Evolutionary conservation across 495 filamentous ascomycete species (phyloP).

Genomic region (Friedmanniomyces simplex): DNA sequence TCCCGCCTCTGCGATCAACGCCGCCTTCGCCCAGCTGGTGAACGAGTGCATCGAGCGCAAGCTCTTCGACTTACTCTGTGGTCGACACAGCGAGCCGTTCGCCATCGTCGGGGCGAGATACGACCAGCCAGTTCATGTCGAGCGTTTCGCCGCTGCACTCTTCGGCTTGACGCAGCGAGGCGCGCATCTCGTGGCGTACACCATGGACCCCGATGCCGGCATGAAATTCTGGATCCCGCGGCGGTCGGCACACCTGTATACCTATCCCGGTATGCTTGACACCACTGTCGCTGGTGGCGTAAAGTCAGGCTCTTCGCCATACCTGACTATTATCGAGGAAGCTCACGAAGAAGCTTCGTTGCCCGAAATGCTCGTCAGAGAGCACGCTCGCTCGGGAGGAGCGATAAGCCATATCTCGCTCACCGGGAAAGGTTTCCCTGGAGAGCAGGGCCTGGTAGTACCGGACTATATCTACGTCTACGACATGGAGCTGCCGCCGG

Average conservation of each 20-base stretch:
- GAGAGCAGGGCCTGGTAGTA: constrained; percentile 31
- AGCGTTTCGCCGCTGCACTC: constrained; percentile 38
- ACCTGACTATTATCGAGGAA: constrained; percentile 44
- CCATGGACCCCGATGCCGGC: constrained; percentile 15
- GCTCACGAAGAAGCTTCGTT: constrained; percentile 46
- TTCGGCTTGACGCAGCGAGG: constrained; percentile 43
- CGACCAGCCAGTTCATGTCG: constrained; percentile 31
- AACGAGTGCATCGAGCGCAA: constrained; percentile 28
- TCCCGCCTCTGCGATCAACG: constrained; percentile 15
- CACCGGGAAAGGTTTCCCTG: constrained; percentile 24
- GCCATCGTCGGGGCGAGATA: constrained; percentile 35
- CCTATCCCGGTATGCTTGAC: constrained; percentile 46
- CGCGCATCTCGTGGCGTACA: constrained; percentile 43
- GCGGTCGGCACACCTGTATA: constrained; percentile 37
- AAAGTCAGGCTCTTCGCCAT: constrained; percentile 32
- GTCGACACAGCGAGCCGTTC: constrained; percentile 39
- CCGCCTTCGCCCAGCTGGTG: constrained; percentile 32
- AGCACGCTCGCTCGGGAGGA: constrained; percentile 24
- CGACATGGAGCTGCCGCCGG: constrained; percentile 37
- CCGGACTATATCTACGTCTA: constrained; percentile 41
- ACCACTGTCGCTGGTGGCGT: constrained; percentile 47
- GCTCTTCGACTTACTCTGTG: constrained; percentile 32
- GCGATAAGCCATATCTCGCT: constrained; percentile 35
- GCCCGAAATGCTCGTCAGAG: constrained; percentile 23
- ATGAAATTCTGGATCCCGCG: constrained; percentile 44